These are phyloP conservation scores for Zymoseptoria passerinii DNA, from an alignment of 2,329 filamentous ascomycete species.

Conservation along the genomic window DNA sequence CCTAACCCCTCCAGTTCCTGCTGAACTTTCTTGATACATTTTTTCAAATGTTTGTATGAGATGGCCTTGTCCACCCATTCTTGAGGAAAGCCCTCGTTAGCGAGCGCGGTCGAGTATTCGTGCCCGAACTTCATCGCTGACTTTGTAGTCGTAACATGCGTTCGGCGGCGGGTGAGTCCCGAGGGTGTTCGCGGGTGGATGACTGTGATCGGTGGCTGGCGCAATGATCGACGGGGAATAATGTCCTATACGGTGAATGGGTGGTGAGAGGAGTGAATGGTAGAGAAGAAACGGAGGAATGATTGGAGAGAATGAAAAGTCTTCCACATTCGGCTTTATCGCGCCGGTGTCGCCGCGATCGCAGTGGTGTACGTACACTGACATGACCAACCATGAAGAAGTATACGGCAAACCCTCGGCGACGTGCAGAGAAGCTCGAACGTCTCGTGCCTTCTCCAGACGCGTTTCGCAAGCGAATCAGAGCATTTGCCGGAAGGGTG, in stretches of 20 bases:
- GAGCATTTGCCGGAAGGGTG: not conserved
- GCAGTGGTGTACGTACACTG: not conserved
- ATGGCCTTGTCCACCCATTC: slow-evolving; percentile 67
- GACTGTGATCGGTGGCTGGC: not conserved
- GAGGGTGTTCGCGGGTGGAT: not conserved
- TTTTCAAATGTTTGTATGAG: slow-evolving; percentile 78
- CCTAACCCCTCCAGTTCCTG: slow-evolving; percentile 62
- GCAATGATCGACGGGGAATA: not conserved
- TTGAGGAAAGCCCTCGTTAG: slow-evolving; percentile 64
- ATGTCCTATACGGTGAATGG: not conserved
- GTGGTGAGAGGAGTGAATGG: not conserved
- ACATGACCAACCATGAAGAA: not conserved
- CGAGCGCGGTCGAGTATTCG: slow-evolving; percentile 62
- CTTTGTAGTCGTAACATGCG: not conserved
- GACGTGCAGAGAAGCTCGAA: not conserved
- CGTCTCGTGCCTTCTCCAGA: not conserved
- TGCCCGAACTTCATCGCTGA: slow-evolving; percentile 75
- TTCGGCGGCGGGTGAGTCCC: not conserved
- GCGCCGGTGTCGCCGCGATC: not conserved
- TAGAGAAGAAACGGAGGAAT: not conserved
- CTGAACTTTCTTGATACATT: slow-evolving; percentile 75
- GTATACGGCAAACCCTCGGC: not conserved
- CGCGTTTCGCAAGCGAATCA: not conserved
- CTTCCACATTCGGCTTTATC: not conserved
- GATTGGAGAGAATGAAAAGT: not conserved